Base-by-base conservation (phyloP, 73 alveolate genomes). In the Paramecium sonneborni region DNA sequence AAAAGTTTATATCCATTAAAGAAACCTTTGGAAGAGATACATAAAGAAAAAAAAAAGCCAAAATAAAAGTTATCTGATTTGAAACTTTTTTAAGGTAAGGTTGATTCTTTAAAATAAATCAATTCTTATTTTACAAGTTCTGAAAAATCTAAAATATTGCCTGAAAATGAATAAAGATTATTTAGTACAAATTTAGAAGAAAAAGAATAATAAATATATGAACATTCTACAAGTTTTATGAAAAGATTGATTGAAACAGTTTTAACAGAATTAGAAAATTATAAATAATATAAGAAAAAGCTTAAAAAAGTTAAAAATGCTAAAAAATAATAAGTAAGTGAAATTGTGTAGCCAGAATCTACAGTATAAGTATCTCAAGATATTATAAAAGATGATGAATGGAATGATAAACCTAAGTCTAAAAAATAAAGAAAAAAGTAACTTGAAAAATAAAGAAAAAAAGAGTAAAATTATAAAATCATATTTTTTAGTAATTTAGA, bases 361-460 rank as follows among this genome's bases (percentile, higher is more conserved):
- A 5, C 15, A 18, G 68, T 52, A 18, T 18, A 52, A 52, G 84
- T 7, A 62, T 62, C 39, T 30, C 8, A 62, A 6, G 46, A 62
- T 30, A 14, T 26, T 62, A 62, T 62, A 30, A 26, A 62, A 62
- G 84, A 62, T 0, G 84, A 62, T 62, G 84, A 62, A 62, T 62
- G 84, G 84, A 62, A 62, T 62, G 84, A 62, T 24, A 62, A 62
- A 62, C 84, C 84, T 1, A 62, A 62, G 12, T 62, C 84, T 14
- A 62, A 62, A 62, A 62, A 62, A 26, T 62, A 62, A 30, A 10
- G 84, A 62, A 62, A 62, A 32, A 62, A 62, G 46, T 9, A 62
- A 28, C 84, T 62, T 32, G 84, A 62, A 62, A 62, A 62, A 62
- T 7, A 62, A 62, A 26, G 84, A 62, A 62, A 62, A 32, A 62